Conservation (phyloP, 768 basidiomycete species). For the Lactifluus rugatus region DNA sequence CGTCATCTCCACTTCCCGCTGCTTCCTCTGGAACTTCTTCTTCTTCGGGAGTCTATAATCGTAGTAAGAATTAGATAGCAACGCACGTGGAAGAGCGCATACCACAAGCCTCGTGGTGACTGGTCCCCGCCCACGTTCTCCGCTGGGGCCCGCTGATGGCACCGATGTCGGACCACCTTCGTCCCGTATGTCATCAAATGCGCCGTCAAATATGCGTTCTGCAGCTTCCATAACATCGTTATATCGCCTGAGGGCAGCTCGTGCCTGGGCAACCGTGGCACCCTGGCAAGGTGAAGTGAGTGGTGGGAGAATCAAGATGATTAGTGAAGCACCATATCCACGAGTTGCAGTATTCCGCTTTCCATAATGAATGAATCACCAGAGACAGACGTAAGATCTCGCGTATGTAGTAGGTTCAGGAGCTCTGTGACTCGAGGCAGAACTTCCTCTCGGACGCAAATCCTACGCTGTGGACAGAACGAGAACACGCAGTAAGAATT, state of each 20-base stretch:
- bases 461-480: not conserved
- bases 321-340: conserved; percentile 27
- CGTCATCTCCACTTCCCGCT: conserved; percentile 40
- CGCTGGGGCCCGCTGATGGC: conserved; percentile 7
- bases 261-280: conserved; percentile 71
- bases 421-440: conserved; percentile 1
- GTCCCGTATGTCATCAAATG: conserved; percentile 64
- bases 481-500: not conserved
- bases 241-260: conserved; percentile 68
- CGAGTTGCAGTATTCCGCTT: conserved; percentile 28
- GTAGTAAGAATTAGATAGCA: not conserved
- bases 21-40: conserved; percentile 43
- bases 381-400: not conserved
- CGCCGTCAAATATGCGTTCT: conserved; percentile 75
- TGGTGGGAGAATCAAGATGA: not conserved
- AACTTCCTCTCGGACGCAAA: not conserved
- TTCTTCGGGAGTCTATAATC: conserved; percentile 49
- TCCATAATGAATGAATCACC: conserved; percentile 24
- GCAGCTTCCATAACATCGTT: conserved; percentile 92
- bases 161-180: conserved; percentile 33
- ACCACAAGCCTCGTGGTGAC: conserved; percentile 13
- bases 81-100: not conserved
- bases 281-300: conserved; percentile 43
- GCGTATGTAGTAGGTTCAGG: conserved; percentile 1
- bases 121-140: not conserved